Evolutionary conservation across 1,284 basidiomycete genomes (phyloP).

Genomic region (Ganoderma resinaceum): DNA sequence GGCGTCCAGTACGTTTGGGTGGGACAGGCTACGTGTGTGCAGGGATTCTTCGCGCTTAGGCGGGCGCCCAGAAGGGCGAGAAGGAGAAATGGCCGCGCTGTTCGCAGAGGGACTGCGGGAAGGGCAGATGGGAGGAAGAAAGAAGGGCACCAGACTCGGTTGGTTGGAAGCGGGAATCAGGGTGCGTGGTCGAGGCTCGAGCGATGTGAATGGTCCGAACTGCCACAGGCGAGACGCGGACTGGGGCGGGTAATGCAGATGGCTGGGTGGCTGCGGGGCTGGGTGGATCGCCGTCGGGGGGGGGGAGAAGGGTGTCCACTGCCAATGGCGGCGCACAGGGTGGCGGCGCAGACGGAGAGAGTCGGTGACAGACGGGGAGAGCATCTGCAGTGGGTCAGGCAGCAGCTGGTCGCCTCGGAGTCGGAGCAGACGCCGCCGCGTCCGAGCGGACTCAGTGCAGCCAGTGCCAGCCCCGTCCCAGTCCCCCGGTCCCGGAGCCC

Average conservation of each 20-base stretch:
- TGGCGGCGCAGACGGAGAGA: neutral
- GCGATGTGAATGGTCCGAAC: slow-evolving; percentile 1
- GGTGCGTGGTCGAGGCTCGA: too few relatives aligned
- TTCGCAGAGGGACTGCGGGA: neutral
- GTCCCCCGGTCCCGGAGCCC: slow-evolving; percentile 14
- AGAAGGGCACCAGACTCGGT: slow-evolving; percentile 2
- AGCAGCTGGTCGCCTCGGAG: neutral
- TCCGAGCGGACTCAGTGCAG: too few relatives aligned
- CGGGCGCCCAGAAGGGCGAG: slow-evolving; percentile 23
- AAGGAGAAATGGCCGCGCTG: slow-evolving; percentile 4
- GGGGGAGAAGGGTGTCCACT: neutral
- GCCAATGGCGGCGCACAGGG: neutral
- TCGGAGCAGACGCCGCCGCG: slow-evolving; percentile 2
- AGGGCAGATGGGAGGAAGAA: slow-evolving; percentile 5
- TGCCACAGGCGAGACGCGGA: neutral
- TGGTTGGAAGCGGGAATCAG: slow-evolving; percentile 8
- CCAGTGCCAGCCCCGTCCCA: neutral
- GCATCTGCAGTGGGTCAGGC: neutral
- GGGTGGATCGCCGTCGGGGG: neutral
- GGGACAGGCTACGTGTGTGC: slow-evolving; percentile 21
- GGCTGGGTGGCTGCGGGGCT: neutral
- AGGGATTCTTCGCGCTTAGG: slow-evolving; percentile 24
- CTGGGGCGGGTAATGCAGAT: neutral
- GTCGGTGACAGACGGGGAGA: neutral
- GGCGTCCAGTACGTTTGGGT: slow-evolving; percentile 28